Conservation (phyloP, 2,329 filamentous ascomycete species). For the Epichloe brachyelytri region DNA sequence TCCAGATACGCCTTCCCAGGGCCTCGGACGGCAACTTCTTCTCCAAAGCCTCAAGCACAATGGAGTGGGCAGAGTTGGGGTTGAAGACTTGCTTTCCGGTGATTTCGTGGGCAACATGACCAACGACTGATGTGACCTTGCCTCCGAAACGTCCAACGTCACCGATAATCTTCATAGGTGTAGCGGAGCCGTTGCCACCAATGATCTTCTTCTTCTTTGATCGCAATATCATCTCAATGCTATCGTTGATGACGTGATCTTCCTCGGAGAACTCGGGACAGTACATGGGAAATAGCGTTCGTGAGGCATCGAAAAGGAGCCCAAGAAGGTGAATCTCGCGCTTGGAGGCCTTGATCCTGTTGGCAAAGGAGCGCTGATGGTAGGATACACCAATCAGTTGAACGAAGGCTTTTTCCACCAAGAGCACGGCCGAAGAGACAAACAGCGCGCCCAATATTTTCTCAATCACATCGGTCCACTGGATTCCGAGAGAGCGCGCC, state of each 20-base stretch:
- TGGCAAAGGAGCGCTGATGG: slow-evolving; percentile 71
- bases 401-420: slow-evolving; percentile 66
- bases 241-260: slow-evolving; percentile 83
- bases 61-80: slow-evolving; percentile 75
- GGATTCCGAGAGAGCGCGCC: slow-evolving; percentile 20
- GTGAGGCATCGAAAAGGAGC: slow-evolving; percentile 80
- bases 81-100: slow-evolving; percentile 95
- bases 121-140: slow-evolving; percentile 86
- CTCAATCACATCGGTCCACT: slow-evolving; percentile 46
- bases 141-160: slow-evolving; percentile 74
- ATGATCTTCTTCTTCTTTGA: slow-evolving; percentile 33
- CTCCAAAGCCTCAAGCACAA: slow-evolving; percentile 81
- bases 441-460: slow-evolving; percentile 55
- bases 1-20: slow-evolving; percentile 90
- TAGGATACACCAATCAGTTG: slow-evolving; percentile 78
- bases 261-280: slow-evolving; percentile 84
- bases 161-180: slow-evolving; percentile 67
- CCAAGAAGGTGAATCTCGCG: slow-evolving; percentile 69
- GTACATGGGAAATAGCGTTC: slow-evolving; percentile 81
- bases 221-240: slow-evolving; percentile 54
- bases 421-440: slow-evolving; percentile 55
- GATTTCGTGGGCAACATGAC: slow-evolving; percentile 86
- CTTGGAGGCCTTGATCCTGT: slow-evolving; percentile 81
- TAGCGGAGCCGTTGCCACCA: slow-evolving; percentile 45
- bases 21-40: slow-evolving; percentile 76